Evolutionary conservation across 129 eudicot genomes (phyloP), one percentile per base, ranked within the genome.

Genomic region (Mikania micrantha): DNA sequence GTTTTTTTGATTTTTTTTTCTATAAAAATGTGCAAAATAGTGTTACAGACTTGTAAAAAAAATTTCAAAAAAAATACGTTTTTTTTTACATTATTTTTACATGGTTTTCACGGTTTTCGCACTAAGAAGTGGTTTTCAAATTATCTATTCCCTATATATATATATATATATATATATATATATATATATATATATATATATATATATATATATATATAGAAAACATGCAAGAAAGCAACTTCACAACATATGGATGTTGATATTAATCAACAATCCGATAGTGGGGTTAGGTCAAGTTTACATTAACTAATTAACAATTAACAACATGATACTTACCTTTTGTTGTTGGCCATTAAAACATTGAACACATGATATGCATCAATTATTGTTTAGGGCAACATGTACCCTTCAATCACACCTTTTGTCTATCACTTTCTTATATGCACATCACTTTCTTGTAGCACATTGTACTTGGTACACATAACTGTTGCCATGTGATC

Each of bases 391-490:
- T 61, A 20, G 7, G 28, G 58, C 57, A 70, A 22, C 41, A 35
- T 40, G 57, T 41, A 58, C 67, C 58, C 24, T 67, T 56, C 74
- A 16, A 56, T 56, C 74, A 70, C 66, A 40, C 66, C 66, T 70
- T 59, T 29, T 29, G 21, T 48, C 59, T 29, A 58, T 70, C 42
- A 42, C 67, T 70, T 58, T 41, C 52, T 39, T 58, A 12, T 64
- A 27, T 49, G 16, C 65, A 73, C 44, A 17, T 27, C 48, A 65
- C 59, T 53, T 40, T 66, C 53, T 35, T 66, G 48, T 32, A n/a
- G 35, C 61, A 35, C 77, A 36, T 29, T 42, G 49, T 74, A 74
- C 73, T 56, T 66, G 59, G 67, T 66, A 66, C 73, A 41, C 36
- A 11, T 20, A 29, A 66, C n/a, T 59, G 25, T 57, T 74, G 59